Evolutionary conservation across 768 basidiomycete species (phyloP).

Genomic region (Phylloporus scabripes): DNA sequence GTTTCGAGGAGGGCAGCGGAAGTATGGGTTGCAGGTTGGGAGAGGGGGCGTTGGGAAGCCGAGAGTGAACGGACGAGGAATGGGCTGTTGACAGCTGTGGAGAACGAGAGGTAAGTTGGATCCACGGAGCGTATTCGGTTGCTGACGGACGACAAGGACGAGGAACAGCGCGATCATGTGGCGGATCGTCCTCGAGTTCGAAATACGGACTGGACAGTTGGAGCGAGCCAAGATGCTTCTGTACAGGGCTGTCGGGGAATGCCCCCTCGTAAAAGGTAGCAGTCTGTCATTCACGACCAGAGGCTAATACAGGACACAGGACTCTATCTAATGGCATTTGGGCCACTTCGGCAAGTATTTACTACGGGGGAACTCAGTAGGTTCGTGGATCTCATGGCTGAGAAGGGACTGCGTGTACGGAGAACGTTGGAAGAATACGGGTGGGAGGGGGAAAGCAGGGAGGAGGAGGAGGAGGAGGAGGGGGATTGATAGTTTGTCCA

Average conservation of each 20-base stretch:
- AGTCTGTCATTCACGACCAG: background rate
- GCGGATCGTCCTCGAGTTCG: constrained; percentile 72
- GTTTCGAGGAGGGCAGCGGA: constrained; percentile 58
- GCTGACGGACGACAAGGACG: constrained; percentile 43
- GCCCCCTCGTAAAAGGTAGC: constrained; percentile 69
- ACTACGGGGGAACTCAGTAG: constrained; percentile 50
- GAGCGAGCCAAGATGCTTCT: constrained; percentile 64
- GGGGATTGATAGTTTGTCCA: constrained; percentile 34
- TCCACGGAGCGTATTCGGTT: background rate
- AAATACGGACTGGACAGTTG: constrained; percentile 57
- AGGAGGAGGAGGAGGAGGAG: constrained; percentile 53
- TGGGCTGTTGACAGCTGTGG: constrained; percentile 56
- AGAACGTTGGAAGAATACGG: constrained; percentile 49
- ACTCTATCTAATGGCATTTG: constrained; percentile 74
- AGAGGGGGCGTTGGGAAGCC: constrained; percentile 60
- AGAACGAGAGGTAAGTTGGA: constrained; percentile 56
- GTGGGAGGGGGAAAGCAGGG: constrained; percentile 9
- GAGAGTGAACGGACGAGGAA: constrained; percentile 68
- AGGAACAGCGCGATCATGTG: constrained; percentile 61
- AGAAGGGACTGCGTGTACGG: constrained; percentile 62
- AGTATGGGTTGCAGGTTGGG: constrained; percentile 80
- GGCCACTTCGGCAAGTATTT: constrained; percentile 61
- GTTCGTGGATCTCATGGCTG: constrained; percentile 71
- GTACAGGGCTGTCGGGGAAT: constrained; percentile 70
- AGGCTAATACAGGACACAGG: constrained; percentile 38